Base-by-base conservation (phyloP, 495 filamentous ascomycete species). In the Thermothielavioides terrestris region DNA sequence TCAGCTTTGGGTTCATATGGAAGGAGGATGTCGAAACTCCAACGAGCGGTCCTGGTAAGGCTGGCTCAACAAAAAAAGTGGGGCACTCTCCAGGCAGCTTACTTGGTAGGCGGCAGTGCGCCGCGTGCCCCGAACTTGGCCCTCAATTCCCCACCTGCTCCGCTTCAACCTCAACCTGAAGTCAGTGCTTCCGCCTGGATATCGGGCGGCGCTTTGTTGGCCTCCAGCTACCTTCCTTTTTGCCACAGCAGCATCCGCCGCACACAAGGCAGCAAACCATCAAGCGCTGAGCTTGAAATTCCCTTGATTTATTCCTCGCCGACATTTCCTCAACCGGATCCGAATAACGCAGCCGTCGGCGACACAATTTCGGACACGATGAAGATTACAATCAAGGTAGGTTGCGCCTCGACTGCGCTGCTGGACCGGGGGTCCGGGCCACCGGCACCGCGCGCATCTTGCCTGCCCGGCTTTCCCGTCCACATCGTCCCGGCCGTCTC, bases 381-480 rank as follows among this genome's bases (percentile, higher is more conserved):
- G 73, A 75, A 74, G 69, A 62, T 76, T 44, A 76, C 71, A 42
- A 70, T 76, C 56, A 69, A 73, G 66, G 73, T 75, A 64, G 36
- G 70, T 59, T 53, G 0, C 32, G n/a, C 18, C 26, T 22, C 9
- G 15, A 8, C 22, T 9, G 22, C 28, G 45, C 45, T 21, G 45
- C 7, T 9, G 8, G 8, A 14, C n/a, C 5, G 17, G 6, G 23
- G n/a, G 45, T 35, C 26, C 31, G 26, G 11, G 45, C 45, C n/a
- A 9, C 45, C 23, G 26, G 1, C 32, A 27, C 25, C 32, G 23
- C 17, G 42, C 28, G 20, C 18, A 7, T 4, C 25, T 21, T 11
- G 6, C 50, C 23, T 3, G 14, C 34, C 25, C 20, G 4, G 32
- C 34, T 18, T 30, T 20, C 25, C 26, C 1, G n/a, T n/a, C 21